Evolutionary conservation across 371 early-diverging fungal genomes (phyloP), one percentile per base, ranked within the genome.

Genomic region (Mortierella sp.): DNA sequence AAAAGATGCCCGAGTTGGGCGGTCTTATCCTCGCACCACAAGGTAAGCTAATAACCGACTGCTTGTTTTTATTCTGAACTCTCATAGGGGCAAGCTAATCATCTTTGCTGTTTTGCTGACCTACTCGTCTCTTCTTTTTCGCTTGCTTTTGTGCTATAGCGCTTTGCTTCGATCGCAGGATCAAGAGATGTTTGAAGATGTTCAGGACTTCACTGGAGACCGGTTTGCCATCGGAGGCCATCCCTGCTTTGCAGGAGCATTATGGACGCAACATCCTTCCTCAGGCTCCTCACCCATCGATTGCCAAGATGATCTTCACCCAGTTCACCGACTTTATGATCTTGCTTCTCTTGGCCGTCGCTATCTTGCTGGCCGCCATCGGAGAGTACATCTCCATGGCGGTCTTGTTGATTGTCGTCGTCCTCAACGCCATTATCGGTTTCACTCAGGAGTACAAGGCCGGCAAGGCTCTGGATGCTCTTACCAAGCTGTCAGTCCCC

Each of bases 291-390:
- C 89, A 90, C 34, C 92, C 94, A 0, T 94, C 96, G 26, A 87
- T 92, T 37, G 73, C 93, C 79, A 92, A 88, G 77, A 96, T 98
- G 92, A 82, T 98, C 6, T 93, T 93, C 91, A 88, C 82, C 50
- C 98, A 98, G 88, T 73, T 98, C 26, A 94, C 95, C 5, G 98
- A 98, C 79, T 94, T 97, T 82, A 98, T 98, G 95, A 93, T 97
- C 37, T 74, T 98, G 50, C 92, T 98, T 61, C 89, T 96, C 34
- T 81, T 94, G 59, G 84, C 92, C n/a, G 96, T 92, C 9, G 95
- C 97, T 10, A 91, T 97, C 73, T 90, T 96, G 19, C 93, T 95
- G 73, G 93, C 94, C 24, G 95, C 94, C 31, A 91, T 93, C 64
- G 91, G 92, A 73, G 95, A 95, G 54, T 93, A 90, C 79, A 93